phyloP scores from a whole-genome alignment of 2,329 filamentous ascomycete species.

The Sclerotiophoma versabilis region DNA sequence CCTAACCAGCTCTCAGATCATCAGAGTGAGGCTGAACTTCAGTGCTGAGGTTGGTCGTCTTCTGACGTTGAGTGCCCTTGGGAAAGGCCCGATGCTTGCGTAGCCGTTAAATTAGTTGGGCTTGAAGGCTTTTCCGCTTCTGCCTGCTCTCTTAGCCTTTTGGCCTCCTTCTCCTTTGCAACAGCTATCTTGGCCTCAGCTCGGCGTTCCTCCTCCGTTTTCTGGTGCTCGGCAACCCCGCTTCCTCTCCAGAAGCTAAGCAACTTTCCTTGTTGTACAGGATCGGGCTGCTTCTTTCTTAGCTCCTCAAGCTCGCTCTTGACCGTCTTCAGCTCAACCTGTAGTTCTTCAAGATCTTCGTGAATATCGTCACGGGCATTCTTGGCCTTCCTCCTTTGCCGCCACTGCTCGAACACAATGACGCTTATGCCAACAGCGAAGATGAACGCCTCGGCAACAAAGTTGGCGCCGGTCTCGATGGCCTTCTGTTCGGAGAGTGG shows the following conservation, averaged over 20 bases:
- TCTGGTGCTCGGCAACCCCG: slow-evolving; percentile 27
- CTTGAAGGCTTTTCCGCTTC: slow-evolving; percentile 7
- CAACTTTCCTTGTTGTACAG: slow-evolving; percentile 33
- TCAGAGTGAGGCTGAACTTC: not conserved
- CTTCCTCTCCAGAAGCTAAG: slow-evolving; percentile 42
- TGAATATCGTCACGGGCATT: slow-evolving; percentile 66
- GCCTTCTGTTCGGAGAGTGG: slow-evolving; percentile 72
- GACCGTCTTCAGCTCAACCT: slow-evolving; percentile 53
- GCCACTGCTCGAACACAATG: slow-evolving; percentile 68
- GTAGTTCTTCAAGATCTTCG: slow-evolving; percentile 65
- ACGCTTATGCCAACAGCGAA: slow-evolving; percentile 69
- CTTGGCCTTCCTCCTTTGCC: slow-evolving; percentile 67
- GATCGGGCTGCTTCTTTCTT: slow-evolving; percentile 45
- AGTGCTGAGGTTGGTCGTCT: not conserved
- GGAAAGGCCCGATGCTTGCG: not conserved
- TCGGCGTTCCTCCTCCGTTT: slow-evolving; percentile 23
- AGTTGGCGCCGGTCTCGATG: slow-evolving; percentile 73
- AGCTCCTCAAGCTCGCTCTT: slow-evolving; percentile 52
- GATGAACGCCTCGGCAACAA: slow-evolving; percentile 72
- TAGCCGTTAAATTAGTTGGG: not conserved
- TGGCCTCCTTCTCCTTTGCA: slow-evolving; percentile 16
- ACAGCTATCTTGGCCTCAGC: slow-evolving; percentile 13
- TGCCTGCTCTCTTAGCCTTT: slow-evolving; percentile 10
- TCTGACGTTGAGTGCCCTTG: not conserved
- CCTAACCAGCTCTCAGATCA: too few relatives aligned